Evolutionary conservation across 2,329 filamentous ascomycete genomes (phyloP).

Genomic region (Lecanoromycetidae sp.): DNA sequence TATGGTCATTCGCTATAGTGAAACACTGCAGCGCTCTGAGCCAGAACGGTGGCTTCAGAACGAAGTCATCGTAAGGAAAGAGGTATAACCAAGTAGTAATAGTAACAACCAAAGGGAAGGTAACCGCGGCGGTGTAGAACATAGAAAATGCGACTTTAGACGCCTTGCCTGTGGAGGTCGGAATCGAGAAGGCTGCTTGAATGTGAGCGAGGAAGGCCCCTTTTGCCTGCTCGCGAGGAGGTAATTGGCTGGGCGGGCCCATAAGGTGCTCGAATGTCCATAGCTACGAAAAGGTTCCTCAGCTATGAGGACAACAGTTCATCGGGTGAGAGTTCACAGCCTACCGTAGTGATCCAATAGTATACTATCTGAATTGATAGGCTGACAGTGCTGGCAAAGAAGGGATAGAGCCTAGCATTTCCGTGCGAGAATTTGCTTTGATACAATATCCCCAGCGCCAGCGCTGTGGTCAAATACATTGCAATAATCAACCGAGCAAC

Average conservation of each 20-base stretch:
- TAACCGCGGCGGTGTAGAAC: conserved; percentile 23
- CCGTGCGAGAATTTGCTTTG: conserved; percentile 15
- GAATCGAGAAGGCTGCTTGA: conserved; percentile 13
- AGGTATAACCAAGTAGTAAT: conserved; percentile 24
- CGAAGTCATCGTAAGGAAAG: conserved; percentile 14
- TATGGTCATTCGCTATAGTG: conserved; percentile 21
- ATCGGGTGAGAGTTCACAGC: conserved; percentile 6
- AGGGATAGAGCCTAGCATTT: conserved; percentile 19
- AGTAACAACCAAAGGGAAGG: conserved; percentile 23
- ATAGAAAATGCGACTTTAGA: conserved; percentile 23
- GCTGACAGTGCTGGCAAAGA: conserved; percentile 23
- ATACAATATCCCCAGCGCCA: background rate
- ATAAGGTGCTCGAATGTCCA: background rate
- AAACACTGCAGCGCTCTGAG: conserved; percentile 13
- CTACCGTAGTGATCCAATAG: conserved; percentile 23
- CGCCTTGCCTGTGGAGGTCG: background rate
- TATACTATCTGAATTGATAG: conserved; percentile 24
- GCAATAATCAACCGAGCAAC: conserved; percentile 20
- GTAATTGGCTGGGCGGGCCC: background rate
- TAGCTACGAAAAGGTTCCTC: background rate
- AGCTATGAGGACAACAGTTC: background rate
- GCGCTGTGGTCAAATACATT: background rate
- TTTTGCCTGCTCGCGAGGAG: conserved; percentile 4
- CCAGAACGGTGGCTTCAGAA: background rate
- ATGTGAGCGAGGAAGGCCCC: conserved; percentile 20